These are phyloP conservation scores for Podaxis sp. DNA, from an alignment of 768 basidiomycete species.

Conservation along the genomic window DNA sequence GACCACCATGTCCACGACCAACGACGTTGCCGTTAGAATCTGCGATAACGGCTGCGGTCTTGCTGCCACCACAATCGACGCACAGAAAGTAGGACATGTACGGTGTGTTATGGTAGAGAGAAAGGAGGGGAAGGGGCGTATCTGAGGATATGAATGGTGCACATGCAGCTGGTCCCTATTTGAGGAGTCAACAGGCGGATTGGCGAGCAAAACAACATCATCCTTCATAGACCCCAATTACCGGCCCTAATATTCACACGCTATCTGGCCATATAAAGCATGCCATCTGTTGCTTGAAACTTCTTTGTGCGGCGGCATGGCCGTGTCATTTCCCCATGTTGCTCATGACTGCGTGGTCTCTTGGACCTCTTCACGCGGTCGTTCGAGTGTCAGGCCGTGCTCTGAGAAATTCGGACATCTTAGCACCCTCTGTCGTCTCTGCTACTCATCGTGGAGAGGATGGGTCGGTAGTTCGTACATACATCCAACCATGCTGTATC, in stretches of 20 bases:
- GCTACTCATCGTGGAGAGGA: slow-evolving; percentile 40
- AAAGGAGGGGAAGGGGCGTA: not conserved
- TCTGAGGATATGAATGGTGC: not conserved
- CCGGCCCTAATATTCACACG: slow-evolving; percentile 41
- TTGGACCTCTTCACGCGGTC: slow-evolving; percentile 48
- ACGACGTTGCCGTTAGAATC: slow-evolving; percentile 54
- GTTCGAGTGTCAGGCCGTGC: slow-evolving; percentile 89
- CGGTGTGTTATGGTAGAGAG: slow-evolving; percentile 14
- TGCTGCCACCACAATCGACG: slow-evolving; percentile 87
- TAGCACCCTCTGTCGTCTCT: slow-evolving; percentile 68
- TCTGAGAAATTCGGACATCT: slow-evolving; percentile 74
- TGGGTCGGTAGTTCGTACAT: slow-evolving; percentile 75
- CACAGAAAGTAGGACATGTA: slow-evolving; percentile 64
- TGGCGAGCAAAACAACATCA: not conserved
- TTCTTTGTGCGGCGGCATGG: slow-evolving; percentile 80
- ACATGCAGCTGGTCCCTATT: slow-evolving; percentile 2
- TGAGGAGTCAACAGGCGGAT: not conserved
- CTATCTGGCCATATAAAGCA: slow-evolving; percentile 13
- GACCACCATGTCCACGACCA: slow-evolving; percentile 66
- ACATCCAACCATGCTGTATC: not conserved
- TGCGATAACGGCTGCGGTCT: slow-evolving; percentile 74
- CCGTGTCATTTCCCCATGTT: slow-evolving; percentile 78
- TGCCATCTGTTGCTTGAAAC: slow-evolving; percentile 12
- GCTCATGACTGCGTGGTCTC: slow-evolving; percentile 64
- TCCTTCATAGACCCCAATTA: not conserved